Evolutionary conservation across 192 early-diverging fungal species (phyloP).

Genomic region (Haplosporangium gracile): DNA sequence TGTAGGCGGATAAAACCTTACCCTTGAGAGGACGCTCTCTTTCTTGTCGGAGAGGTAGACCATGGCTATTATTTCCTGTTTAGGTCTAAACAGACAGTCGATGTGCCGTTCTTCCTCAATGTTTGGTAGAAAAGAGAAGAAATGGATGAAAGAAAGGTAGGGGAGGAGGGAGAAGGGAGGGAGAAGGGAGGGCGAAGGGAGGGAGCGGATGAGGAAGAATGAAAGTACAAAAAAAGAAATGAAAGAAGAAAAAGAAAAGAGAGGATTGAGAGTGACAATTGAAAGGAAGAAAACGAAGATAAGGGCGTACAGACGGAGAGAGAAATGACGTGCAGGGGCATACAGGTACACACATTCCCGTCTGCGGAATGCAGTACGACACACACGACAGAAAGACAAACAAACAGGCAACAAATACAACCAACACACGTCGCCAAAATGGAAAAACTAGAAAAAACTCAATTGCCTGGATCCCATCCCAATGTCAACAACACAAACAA

Average conservation of each 20-base stretch:
- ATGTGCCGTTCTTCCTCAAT: not conserved
- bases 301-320: not conserved
- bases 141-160: not conserved
- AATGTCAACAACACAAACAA: no score
- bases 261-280: no score
- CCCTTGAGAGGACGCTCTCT: constrained; percentile 10
- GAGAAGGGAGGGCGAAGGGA: not conserved
- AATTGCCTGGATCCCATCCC: no score
- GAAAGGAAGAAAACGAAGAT: not conserved
- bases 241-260: not conserved
- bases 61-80: constrained; percentile 3
- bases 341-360: no score
- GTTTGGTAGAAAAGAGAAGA: not conserved
- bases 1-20: not conserved
- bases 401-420: not conserved
- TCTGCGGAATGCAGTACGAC: not conserved
- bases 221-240: not conserved
- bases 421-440: not conserved
- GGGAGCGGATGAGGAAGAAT: not conserved
- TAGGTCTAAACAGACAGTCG: not conserved
- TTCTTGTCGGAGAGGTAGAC: constrained; percentile 17
- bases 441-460: no score
- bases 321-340: not conserved
- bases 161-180: not conserved
- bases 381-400: not conserved